phyloP scores from a whole-genome alignment of 164 flowering plant genomes.

The Cinnamomum micranthum region DNA sequence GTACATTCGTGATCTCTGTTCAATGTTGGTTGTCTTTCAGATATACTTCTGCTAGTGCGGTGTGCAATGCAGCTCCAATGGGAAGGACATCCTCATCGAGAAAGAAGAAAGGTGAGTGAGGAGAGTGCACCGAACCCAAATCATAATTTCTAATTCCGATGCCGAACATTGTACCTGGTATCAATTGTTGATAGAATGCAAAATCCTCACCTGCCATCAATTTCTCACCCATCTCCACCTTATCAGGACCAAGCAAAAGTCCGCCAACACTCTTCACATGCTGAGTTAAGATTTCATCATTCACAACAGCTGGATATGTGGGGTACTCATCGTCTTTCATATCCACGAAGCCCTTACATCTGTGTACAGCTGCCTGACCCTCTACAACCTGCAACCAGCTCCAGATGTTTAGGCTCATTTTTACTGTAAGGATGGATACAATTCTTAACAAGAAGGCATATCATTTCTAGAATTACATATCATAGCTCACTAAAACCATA shows the following conservation, averaged over 20 bases:
- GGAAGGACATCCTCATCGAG: constrained; percentile 86
- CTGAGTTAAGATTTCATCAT: constrained; percentile 47
- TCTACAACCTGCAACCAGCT: constrained; percentile 54
- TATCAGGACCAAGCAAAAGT: constrained; percentile 53
- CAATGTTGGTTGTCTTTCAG: constrained; percentile 39
- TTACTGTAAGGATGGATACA: background rate
- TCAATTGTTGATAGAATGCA: constrained; percentile 65
- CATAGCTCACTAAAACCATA: too few species aligned
- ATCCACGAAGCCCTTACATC: constrained; percentile 50
- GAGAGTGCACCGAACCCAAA: constrained; percentile 57
- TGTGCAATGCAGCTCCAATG: constrained; percentile 70
- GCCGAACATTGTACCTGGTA: constrained; percentile 63
- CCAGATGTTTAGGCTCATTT: background rate
- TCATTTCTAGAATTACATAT: too few species aligned
- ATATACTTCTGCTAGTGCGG: constrained; percentile 69
- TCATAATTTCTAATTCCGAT: constrained; percentile 73
- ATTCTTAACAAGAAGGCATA: too few species aligned
- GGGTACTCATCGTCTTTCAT: constrained; percentile 44
- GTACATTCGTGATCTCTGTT: background rate
- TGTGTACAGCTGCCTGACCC: constrained; percentile 60
- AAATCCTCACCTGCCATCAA: constrained; percentile 93
- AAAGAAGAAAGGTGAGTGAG: constrained; percentile 75
- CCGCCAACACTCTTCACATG: constrained; percentile 52
- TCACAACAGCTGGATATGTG: constrained; percentile 52
- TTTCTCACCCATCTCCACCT: constrained; percentile 34